phyloP scores from a whole-genome alignment of 2,329 filamentous ascomycete genomes.

The Peltaster fructicola region DNA sequence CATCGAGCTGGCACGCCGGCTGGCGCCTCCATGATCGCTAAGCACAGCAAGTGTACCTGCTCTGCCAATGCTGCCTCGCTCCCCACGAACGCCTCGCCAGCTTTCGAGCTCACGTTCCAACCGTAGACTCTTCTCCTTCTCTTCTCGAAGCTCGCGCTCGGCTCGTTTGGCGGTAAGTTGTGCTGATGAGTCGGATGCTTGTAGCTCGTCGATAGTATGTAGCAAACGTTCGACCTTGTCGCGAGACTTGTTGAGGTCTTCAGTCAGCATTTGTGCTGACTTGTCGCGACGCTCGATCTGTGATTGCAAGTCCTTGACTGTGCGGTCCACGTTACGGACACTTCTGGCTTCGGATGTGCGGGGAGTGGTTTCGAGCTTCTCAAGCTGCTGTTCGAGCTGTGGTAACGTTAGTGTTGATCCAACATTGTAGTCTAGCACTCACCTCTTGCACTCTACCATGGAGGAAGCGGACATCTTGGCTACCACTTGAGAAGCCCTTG shows the following conservation, averaged over 20 bases:
- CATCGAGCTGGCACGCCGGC: constrained; percentile 26
- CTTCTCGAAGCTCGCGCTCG: constrained; percentile 78
- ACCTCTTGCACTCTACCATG: constrained; percentile 93
- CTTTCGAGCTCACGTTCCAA: constrained; percentile 80
- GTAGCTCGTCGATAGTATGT: constrained; percentile 80
- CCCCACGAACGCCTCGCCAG: constrained; percentile 54
- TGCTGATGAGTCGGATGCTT: constrained; percentile 64
- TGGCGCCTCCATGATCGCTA: constrained; percentile 27
- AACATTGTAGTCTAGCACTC: constrained; percentile 22
- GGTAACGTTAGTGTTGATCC: constrained; percentile 13
- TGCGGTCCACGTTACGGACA: constrained; percentile 81
- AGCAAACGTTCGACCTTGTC: constrained; percentile 86
- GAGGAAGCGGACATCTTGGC: constrained; percentile 87
- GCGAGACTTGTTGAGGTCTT: constrained; percentile 69
- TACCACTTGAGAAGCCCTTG: constrained; percentile 86
- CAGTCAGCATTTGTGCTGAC: constrained; percentile 56
- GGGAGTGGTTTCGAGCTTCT: constrained; percentile 65
- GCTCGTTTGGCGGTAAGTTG: constrained; percentile 71
- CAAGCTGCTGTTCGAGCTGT: constrained; percentile 46
- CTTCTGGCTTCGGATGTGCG: constrained; percentile 69
- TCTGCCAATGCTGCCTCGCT: constrained; percentile 30
- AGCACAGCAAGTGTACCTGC: constrained; percentile 18
- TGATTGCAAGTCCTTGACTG: constrained; percentile 77
- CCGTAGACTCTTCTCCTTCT: constrained; percentile 60
- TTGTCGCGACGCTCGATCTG: constrained; percentile 92